Percentiles rank a stretch among this genome's conserved stretches.
These are phyloP conservation scores for Saturnispora sanitii DNA, from an alignment of 805 yeast genomes.

Conservation along the genomic window DNA sequence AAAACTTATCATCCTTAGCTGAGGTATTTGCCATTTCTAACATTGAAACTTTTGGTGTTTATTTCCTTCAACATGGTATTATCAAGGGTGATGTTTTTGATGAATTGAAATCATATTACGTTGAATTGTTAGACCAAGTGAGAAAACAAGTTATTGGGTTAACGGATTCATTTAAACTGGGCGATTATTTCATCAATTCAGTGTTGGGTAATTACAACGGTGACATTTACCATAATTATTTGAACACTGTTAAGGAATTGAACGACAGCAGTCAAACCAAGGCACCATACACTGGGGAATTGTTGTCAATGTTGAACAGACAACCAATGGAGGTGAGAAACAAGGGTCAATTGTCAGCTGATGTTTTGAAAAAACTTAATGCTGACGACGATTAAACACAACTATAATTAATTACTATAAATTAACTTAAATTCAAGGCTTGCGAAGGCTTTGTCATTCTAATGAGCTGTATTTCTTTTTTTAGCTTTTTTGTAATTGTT, in stretches of 20 bases:
- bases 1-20: slow-evolving; percentile 44
- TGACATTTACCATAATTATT: slow-evolving; percentile 73
- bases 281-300: slow-evolving; percentile 45
- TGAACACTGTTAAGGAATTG: slow-evolving; percentile 37
- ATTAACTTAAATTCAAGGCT: background rate
- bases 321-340: slow-evolving; percentile 29
- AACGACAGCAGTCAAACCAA: slow-evolving; percentile 45
- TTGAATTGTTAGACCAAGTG: slow-evolving; percentile 37
- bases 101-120: slow-evolving; percentile 31
- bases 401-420: background rate
- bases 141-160: slow-evolving; percentile 66
- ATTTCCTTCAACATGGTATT: slow-evolving; percentile 56
- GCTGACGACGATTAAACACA: background rate
- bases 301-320: slow-evolving; percentile 32
- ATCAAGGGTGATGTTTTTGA: slow-evolving; percentile 41
- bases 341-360: slow-evolving; percentile 15
- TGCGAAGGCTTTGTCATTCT: background rate
- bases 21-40: slow-evolving; percentile 54
- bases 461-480: background rate
- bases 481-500: background rate
- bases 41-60: slow-evolving; percentile 62
- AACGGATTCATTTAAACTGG: slow-evolving; percentile 75
- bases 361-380: slow-evolving; percentile 17
- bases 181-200: slow-evolving; percentile 74
- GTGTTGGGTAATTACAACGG: slow-evolving; percentile 78